Conservation (phyloP, 208 protist species). For the Leishmania guyanensis region DNA sequence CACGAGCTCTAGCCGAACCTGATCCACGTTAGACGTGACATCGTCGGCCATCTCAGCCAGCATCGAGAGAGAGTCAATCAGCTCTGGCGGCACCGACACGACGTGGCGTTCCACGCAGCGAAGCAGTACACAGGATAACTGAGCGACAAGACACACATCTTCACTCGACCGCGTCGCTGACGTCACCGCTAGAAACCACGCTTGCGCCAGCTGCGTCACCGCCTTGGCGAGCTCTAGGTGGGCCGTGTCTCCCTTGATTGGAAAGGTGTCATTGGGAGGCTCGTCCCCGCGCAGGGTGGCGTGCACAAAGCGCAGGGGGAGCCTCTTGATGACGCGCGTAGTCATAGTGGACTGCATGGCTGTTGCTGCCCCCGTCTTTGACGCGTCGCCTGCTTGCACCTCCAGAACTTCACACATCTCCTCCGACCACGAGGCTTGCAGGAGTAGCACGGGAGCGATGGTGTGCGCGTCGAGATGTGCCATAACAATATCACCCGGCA, state of each 20-base stretch:
- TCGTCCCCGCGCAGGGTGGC: conserved; percentile 46
- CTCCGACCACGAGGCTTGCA: conserved; percentile 60
- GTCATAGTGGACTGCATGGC: neutral
- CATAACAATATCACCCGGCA: conserved; percentile 64
- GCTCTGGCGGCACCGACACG: conserved; percentile 20
- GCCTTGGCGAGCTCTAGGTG: conserved; percentile 27
- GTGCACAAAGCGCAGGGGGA: conserved; percentile 74
- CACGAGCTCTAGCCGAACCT: conserved; percentile 32
- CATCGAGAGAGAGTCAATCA: conserved; percentile 25
- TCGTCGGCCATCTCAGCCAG: conserved; percentile 35
- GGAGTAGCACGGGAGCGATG: conserved; percentile 41
- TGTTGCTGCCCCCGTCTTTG: neutral
- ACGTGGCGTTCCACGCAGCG: conserved; percentile 43
- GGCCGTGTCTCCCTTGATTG: conserved; percentile 8
- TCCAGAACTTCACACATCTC: conserved; percentile 77
- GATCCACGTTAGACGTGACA: conserved; percentile 20
- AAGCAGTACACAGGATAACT: conserved; percentile 58
- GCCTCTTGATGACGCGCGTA: conserved; percentile 12
- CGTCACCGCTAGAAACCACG: conserved; percentile 25
- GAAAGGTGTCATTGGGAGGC: conserved; percentile 12
- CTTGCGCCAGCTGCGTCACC: conserved; percentile 27
- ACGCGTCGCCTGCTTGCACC: conserved; percentile 21
- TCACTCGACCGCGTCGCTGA: conserved; percentile 10
- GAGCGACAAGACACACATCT: conserved; percentile 37
- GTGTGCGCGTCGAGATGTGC: conserved; percentile 53